These are phyloP conservation scores for Phytophthora ohioensis DNA, from an alignment of 352 stramenopile genomes.

Conservation along the genomic window DNA sequence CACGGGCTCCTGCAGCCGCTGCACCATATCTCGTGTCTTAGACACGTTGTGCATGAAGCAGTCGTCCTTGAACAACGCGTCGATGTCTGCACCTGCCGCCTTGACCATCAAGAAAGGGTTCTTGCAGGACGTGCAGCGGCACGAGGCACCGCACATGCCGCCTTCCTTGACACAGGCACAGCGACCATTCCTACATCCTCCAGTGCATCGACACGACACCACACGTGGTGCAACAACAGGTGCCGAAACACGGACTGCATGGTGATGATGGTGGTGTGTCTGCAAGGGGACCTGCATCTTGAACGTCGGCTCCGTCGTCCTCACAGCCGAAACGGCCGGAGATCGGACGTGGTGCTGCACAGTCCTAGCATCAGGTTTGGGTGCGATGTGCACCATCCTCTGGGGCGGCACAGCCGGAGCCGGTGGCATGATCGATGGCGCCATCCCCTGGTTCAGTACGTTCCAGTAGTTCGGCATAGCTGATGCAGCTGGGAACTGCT, in stretches of 20 bases:
- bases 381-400: conserved; percentile 81
- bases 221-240: conserved; percentile 44
- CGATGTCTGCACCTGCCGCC: conserved; percentile 75
- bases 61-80: conserved; percentile 73
- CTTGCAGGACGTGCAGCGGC: conserved; percentile 88
- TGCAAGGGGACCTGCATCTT: conserved; percentile 24
- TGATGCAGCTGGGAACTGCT: conserved; percentile 72
- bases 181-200: conserved; percentile 81
- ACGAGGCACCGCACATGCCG: conserved; percentile 77
- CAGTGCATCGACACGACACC: conserved; percentile 83
- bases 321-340: conserved; percentile 16
- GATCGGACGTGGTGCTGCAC: conserved; percentile 26
- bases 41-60: conserved; percentile 92
- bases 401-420: conserved; percentile 42
- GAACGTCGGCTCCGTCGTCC: conserved; percentile 16
- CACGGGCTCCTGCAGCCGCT: conserved; percentile 73
- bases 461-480: conserved; percentile 90
- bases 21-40: conserved; percentile 87
- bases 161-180: conserved; percentile 87
- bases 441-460: conserved; percentile 77
- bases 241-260: conserved; percentile 21
- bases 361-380: conserved; percentile 58
- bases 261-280: conserved; percentile 14
- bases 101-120: conserved; percentile 89
- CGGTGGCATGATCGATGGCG: conserved; percentile 36